A percentile compares a stretch with the other conserved stretches of the same genome.
phyloP scores from a whole-genome alignment of 768 basidiomycete genomes.

The Coprinopsis cinerea region DNA sequence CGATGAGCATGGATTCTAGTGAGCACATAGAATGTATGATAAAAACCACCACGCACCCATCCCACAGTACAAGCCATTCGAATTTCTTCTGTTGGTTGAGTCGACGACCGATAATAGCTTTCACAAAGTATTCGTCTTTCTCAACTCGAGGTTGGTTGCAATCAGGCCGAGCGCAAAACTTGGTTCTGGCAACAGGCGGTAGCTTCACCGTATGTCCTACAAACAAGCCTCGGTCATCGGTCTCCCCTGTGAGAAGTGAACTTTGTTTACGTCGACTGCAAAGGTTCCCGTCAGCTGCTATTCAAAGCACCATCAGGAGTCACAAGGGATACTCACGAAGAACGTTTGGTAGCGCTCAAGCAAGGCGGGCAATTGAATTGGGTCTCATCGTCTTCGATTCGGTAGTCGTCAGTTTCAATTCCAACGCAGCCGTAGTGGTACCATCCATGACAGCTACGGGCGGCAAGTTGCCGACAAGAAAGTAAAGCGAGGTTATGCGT shows the following conservation, averaged over 20 bases:
- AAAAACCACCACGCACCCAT: slow-evolving; percentile 22
- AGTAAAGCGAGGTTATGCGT: too few relatives aligned
- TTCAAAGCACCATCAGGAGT: not conserved
- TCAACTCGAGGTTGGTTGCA: slow-evolving; percentile 17
- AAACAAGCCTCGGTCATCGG: too few relatives aligned
- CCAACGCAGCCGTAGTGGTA: slow-evolving; percentile 47
- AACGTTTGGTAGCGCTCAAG: slow-evolving; percentile 9
- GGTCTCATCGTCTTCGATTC: slow-evolving; percentile 21
- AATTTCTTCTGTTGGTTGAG: slow-evolving; percentile 15
- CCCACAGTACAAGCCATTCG: slow-evolving; percentile 31
- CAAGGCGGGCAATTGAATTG: slow-evolving; percentile 40
- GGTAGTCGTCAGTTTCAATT: slow-evolving; percentile 26
- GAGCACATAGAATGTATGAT: not conserved
- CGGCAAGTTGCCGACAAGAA: too few relatives aligned
- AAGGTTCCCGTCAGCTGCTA: too few relatives aligned
- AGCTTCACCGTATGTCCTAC: too few relatives aligned
- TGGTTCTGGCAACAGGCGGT: slow-evolving; percentile 4
- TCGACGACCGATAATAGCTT: slow-evolving; percentile 26
- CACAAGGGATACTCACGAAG: slow-evolving; percentile 18
- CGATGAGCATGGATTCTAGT: not conserved
- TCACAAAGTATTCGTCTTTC: slow-evolving; percentile 23
- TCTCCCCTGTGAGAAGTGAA: too few relatives aligned
- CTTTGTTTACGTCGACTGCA: too few relatives aligned
- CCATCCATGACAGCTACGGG: slow-evolving; percentile 37
- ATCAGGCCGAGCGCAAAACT: slow-evolving; percentile 22